Base-by-base conservation (phyloP, 2,329 filamentous ascomycete genomes). In the Pyrenophora seminiperda region DNA sequence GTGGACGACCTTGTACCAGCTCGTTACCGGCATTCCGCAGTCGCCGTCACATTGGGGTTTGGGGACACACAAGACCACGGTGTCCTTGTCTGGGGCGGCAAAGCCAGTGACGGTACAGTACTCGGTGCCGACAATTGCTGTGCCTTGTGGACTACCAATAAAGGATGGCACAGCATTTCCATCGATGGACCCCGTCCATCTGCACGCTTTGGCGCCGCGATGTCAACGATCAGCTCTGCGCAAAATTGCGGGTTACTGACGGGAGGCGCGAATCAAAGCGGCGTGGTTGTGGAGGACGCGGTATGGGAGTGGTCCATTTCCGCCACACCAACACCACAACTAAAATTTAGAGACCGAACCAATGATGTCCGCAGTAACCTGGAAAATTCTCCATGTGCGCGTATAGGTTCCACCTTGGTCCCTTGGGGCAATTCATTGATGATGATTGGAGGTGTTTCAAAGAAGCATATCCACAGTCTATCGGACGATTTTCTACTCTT, bases 21-120 rank as follows among this genome's bases (percentile, higher is more conserved):
- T 7, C 78, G 91, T 18, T 96, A 89, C 72, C 81, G 93, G 42
- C 93, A 97, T 66, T 83, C 83, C 49, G 81, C 86, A 22, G 77
- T 84, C 10, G 68, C 71, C 11, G 65, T 83, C 29, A 62, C 64
- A 27, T 42, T 77, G 17, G 59, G 65, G 68, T 50, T 73, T 77
- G 66, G 77, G 42, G 58, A 62, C 69, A 49, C 73, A 77, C 62
- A 77, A 75, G 14, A 61, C 63, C 61, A 65, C 19, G 73, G 71
- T 4, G 70, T 79, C 13, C 61, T 80, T 15, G 64, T 78, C 4
- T 78, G 76, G 52, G 77, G 78, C 32, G 77, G 77, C 34, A 78
- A 75, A 59, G 72, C 72, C 10, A 73, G 73, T 46, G 60, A 72
- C 57, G 76, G 76, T 19, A 64, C 67, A 41, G 70, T 75, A 4